Conservation (phyloP, 2,329 filamentous ascomycete species). For the Colletotrichum truncatum region DNA sequence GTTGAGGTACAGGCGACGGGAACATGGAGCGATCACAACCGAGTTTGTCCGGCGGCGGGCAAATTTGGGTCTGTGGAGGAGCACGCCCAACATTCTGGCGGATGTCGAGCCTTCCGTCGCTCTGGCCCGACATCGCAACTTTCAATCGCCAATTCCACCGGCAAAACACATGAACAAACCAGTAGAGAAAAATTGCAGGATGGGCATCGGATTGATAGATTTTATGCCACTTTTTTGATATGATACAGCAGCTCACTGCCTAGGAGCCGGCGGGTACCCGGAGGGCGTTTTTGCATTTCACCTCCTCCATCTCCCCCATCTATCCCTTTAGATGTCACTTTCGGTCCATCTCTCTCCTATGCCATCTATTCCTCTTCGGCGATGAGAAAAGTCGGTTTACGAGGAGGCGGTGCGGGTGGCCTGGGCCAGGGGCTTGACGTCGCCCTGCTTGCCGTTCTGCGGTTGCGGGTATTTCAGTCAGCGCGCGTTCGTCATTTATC, state of each 20-base stretch:
- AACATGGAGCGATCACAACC: conserved; percentile 26
- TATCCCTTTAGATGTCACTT: conserved; percentile 18
- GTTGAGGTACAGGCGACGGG: conserved; percentile 12
- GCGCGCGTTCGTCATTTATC: not conserved
- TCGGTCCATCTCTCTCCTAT: not conserved
- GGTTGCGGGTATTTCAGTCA: conserved; percentile 42
- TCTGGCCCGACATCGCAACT: conserved; percentile 21
- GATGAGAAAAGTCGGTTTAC: conserved; percentile 34
- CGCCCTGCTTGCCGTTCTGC: conserved; percentile 97
- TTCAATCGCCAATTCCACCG: not conserved
- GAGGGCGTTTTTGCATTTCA: conserved; percentile 11
- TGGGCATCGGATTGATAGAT: conserved; percentile 25
- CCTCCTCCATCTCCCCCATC: conserved; percentile 9
- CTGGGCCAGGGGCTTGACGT: conserved; percentile 75
- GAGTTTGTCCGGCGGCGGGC: conserved; percentile 30
- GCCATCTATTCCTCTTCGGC: not conserved
- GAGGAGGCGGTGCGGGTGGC: conserved; percentile 58
- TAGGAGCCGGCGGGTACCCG: conserved; percentile 23
- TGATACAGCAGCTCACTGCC: conserved; percentile 28
- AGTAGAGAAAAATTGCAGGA: not conserved
- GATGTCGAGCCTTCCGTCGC: not conserved
- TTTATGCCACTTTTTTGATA: conserved; percentile 28
- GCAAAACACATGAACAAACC: not conserved
- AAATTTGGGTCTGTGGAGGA: conserved; percentile 29
- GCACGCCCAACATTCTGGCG: conserved; percentile 25